A percentile compares a stretch with the other conserved stretches of the same genome.
phyloP scores from a whole-genome alignment of 345 rosid species.

The Populus simonii region DNA sequence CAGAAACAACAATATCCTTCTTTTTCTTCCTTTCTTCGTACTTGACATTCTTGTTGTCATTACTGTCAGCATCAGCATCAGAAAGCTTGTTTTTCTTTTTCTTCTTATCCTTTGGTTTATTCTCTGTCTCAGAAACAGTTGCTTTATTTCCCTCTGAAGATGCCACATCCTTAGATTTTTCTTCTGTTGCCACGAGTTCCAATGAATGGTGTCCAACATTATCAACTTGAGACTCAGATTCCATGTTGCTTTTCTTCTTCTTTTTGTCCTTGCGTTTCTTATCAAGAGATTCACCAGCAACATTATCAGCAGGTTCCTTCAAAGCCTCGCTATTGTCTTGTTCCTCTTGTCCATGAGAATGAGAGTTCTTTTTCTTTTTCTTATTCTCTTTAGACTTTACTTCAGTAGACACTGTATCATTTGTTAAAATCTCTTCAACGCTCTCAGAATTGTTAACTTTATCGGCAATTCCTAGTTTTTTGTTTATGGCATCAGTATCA shows the following conservation, averaged over 20 bases:
- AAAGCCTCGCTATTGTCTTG: not conserved
- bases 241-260: conserved; percentile 42
- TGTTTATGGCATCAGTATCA: conserved; percentile 10
- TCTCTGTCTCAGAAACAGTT: conserved; percentile 22
- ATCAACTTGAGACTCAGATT: conserved; percentile 10
- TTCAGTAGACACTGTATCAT: not conserved
- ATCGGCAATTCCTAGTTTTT: conserved; percentile 15
- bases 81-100: conserved; percentile 40
- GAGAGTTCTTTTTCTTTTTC: conserved; percentile 18
- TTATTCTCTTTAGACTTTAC: conserved; percentile 23
- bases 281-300: conserved; percentile 1
- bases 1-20: conserved; percentile 11
- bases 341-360: conserved; percentile 12
- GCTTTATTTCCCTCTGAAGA: conserved; percentile 15
- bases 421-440: not conserved
- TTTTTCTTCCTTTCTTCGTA: conserved; percentile 20
- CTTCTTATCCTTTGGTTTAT: conserved; percentile 45
- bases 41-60: conserved; percentile 19
- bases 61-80: conserved; percentile 4
- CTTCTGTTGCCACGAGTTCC: conserved; percentile 17
- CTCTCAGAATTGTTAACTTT: not conserved
- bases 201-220: not conserved
- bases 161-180: conserved; percentile 17
- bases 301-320: conserved; percentile 17
- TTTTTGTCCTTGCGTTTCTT: conserved; percentile 40